Percentiles rank a stretch among this genome's conserved stretches.
Conservation (phyloP, 2,329 filamentous ascomycete species). For the Penicillium fuscoglaucum region DNA sequence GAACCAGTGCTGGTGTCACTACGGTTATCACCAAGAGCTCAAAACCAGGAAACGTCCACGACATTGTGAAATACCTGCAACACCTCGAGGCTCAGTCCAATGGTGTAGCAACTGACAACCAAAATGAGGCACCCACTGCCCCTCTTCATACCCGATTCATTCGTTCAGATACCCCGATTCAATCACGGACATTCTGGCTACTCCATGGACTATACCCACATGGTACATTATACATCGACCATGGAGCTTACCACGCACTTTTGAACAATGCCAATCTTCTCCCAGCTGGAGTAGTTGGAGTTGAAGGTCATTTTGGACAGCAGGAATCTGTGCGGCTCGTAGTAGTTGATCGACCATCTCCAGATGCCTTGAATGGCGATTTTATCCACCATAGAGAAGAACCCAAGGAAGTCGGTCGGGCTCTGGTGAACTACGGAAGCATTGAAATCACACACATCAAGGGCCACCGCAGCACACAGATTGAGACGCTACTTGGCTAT, state of each 20-base stretch:
- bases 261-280: constrained; percentile 81
- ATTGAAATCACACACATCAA: constrained; percentile 80
- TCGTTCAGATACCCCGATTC: constrained; percentile 77
- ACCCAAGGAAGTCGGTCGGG: constrained; percentile 76
- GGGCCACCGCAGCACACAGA: constrained; percentile 79
- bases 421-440: constrained; percentile 89
- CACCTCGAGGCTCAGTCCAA: constrained; percentile 50
- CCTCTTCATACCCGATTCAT: constrained; percentile 92
- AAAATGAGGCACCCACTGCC: constrained; percentile 47
- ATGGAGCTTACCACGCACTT: constrained; percentile 80
- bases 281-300: constrained; percentile 85
- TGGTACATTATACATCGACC: constrained; percentile 88
- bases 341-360: constrained; percentile 65
- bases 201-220: constrained; percentile 88
- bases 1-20: constrained; percentile 90
- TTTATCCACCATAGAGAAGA: constrained; percentile 40
- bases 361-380: constrained; percentile 43
- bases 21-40: constrained; percentile 93
- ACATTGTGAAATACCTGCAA: constrained; percentile 81
- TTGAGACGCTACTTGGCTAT: constrained; percentile 78
- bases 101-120: constrained; percentile 22
- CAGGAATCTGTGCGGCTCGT: constrained; percentile 88
- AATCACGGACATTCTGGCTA: constrained; percentile 96
- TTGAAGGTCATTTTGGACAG: constrained; percentile 84
- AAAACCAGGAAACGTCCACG: constrained; percentile 86